Base-by-base conservation (phyloP, 2,329 filamentous ascomycete species). In the Botryotinia narcissicola region DNA sequence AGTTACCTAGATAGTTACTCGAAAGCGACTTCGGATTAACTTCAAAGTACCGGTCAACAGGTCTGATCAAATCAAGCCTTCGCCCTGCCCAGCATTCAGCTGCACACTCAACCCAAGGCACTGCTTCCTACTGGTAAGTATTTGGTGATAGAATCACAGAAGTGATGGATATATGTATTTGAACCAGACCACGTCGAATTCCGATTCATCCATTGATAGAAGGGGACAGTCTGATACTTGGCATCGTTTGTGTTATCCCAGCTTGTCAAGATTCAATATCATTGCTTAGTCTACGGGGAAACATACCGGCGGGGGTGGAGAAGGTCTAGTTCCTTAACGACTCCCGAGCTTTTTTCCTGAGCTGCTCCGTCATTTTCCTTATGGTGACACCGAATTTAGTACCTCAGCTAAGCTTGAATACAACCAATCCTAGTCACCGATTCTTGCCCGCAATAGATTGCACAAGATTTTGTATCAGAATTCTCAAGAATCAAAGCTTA, bases 161-260 rank as follows among this genome's bases (percentile, higher is more conserved):
- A 57, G 22, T 68, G 66, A 68, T 68, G 8, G 40, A 68, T 68
- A 68, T 57, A 57, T 68, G 66, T 68, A 57, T 68, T 42, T 12
- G 16, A 25, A n/a, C 48, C 66, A 68, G 35, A 42, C 35, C 35
- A 68, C 35, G 25, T 68, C 44, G 14, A 42, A 40, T n/a, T 51
- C 14, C 32, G 32, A 40, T 29, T 68, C 22, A 54, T 40, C 46
- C 46, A 40, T 22, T 22, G 25, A 40, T n/a, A 10, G 3, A 16
- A 22, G 35, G 35, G 29, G 46, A 40, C 8, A 46, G 18, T 66
- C 32, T 3, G 10, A 48, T 51, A 51, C 44, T 67, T 67, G 63
- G 63, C 63, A 51, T 67, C 46, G 32, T 6, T 51, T 67, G 46
- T 37, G 37, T 51, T 22, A 22, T 66, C 42, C n/a, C 29, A 44